Evolutionary conservation across 805 yeast species (phyloP), one percentile per base, ranked within the genome.

Genomic region (Alloascoidea hylecoeti): DNA sequence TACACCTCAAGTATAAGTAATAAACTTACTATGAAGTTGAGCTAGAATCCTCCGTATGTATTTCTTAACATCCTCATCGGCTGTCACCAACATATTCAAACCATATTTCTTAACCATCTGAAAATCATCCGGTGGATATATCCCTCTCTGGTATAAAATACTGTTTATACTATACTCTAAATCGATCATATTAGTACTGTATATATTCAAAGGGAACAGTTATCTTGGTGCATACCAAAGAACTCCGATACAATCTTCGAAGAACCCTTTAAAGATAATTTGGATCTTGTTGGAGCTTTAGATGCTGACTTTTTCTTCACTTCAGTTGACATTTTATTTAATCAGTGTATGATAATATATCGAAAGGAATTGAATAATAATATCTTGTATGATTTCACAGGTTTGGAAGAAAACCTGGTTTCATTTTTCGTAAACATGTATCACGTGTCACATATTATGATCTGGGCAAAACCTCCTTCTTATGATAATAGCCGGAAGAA

Each of bases 121-220:
- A 56, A 89, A 88, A 52, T 85, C 95, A 44, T 82, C 94, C 3
- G 82, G 67, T 0, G 95, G 95, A 49, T 88, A 88, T 15, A 88
- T 76, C 0, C 94, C 95, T 38, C 97, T 61, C 54, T 89, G 96
- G 53, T 79, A 88, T 3, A 89, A 66, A 17, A 88, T 82, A 36
- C 78, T 73, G 51, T 84, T 79, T 38, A 88, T 76, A 39, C 89
- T 72, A 52, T 75, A 83, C 48, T 83, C 81, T 57, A 36, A 2
- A 13, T 13, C 14, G 30, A 23, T n/a, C 30, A n/a, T 9, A 17
- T 12, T 16, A 16, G 13, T n/a, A n/a, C 17, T 5, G 35, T 23
- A 23, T 5, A 16, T 18, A 13, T 13, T 5, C 33, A 4, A 5
- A 23, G 4, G 13, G 3, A 14, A 13, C 15, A 36, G 28, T 14